Percentiles rank a stretch among this genome's conserved stretches.
Conservation (phyloP, 2,329 filamentous ascomycete species). For the Calonectria fujianensis region DNA sequence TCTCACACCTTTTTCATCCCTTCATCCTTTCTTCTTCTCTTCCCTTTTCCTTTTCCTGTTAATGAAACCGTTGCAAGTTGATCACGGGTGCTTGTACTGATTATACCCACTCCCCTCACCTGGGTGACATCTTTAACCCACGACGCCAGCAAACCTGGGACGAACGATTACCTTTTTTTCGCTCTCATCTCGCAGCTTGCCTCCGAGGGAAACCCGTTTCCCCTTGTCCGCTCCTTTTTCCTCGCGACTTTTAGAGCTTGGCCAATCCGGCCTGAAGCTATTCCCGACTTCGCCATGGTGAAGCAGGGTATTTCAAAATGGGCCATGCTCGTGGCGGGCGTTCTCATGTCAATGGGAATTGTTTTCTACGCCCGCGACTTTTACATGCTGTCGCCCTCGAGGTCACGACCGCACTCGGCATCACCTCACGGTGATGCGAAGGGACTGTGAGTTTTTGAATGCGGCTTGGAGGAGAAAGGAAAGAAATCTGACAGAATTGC, state of each 20-base stretch:
- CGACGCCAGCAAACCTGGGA: not conserved
- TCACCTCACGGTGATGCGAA: not conserved
- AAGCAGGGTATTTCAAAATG: constrained; percentile 31
- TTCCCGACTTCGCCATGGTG: constrained; percentile 16
- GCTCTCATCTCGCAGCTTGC: not conserved
- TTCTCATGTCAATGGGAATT: constrained; percentile 31
- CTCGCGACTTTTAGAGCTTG: not conserved
- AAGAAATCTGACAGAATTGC: not conserved
- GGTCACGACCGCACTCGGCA: not conserved
- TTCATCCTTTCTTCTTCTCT: not conserved
- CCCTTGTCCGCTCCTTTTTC: constrained; percentile 19
- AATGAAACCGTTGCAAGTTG: constrained; percentile 13
- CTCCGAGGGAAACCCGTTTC: not conserved
- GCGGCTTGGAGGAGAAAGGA: not conserved
- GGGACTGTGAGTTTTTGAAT: not conserved
- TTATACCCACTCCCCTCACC: not conserved
- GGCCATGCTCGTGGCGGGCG: constrained; percentile 8
- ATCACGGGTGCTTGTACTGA: not conserved
- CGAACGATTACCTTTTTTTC: not conserved
- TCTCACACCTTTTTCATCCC: not conserved
- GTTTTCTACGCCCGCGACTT: constrained; percentile 37
- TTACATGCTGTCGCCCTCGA: constrained; percentile 25
- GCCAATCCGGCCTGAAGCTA: constrained; percentile 3
- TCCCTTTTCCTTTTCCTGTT: not conserved
- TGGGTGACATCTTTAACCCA: not conserved